Evolutionary conservation across 1,284 basidiomycete genomes (phyloP).

Genomic region (Flammula alnicola): DNA sequence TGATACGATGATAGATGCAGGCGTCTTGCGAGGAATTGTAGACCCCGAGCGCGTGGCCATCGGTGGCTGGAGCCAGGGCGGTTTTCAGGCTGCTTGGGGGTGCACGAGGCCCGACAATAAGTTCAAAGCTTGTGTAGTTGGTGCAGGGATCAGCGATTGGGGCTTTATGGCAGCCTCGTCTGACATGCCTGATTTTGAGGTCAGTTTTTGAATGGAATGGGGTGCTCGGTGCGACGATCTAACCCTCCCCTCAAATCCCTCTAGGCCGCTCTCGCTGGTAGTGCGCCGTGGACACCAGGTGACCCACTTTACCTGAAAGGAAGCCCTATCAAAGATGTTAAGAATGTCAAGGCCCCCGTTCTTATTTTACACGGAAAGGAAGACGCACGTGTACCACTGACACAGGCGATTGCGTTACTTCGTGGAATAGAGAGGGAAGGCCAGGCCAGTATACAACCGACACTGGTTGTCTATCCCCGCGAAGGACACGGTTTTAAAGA

Average conservation of each 20-base stretch:
- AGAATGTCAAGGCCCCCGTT: constrained; percentile 12
- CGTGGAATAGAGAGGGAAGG: constrained; percentile 16
- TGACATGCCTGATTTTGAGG: constrained; percentile 15
- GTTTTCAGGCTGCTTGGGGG: constrained; percentile 13
- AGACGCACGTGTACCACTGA: constrained; percentile 14
- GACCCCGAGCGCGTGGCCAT: constrained; percentile 17
- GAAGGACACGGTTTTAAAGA: constrained; percentile 15
- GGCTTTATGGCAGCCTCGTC: constrained; percentile 17
- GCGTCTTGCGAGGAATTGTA: constrained; percentile 9
- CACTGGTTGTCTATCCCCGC: constrained; percentile 14
- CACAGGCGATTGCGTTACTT: constrained; percentile 15
- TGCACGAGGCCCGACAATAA: constrained; percentile 13
- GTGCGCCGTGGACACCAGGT: constrained; percentile 14
- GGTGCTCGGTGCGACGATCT: not conserved
- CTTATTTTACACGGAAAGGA: constrained; percentile 17
- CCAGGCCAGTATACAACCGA: constrained; percentile 2
- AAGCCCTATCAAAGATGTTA: constrained; percentile 17
- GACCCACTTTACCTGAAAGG: constrained; percentile 14
- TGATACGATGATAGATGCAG: constrained; percentile 15
- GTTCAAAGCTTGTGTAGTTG: constrained; percentile 14
- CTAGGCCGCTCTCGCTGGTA: constrained; percentile 13
- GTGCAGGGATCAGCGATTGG: constrained; percentile 17
- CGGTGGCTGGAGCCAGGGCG: constrained; percentile 16
- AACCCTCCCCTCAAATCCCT: not conserved
- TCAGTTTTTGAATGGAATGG: not conserved